phyloP scores from a whole-genome alignment of 1,139 yeast species.

The Saccharomyces hybrid region DNA sequence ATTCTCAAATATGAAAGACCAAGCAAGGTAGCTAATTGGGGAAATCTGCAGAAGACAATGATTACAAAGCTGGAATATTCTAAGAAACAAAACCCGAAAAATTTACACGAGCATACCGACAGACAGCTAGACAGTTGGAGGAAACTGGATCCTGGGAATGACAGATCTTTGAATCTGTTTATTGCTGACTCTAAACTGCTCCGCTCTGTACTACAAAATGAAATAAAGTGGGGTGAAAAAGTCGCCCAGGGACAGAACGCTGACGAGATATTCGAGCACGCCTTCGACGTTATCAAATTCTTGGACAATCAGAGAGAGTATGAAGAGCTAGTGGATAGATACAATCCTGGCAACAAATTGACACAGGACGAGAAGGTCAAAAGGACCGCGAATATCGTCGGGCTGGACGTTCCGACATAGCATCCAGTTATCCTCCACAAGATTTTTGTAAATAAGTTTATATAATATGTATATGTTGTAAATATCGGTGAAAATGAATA shows the following conservation, averaged over 20 bases:
- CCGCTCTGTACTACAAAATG: neutral
- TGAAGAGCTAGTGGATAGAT: slow-evolving; percentile 71
- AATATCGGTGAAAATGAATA: too few species aligned
- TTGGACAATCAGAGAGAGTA: slow-evolving; percentile 69
- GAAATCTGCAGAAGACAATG: neutral
- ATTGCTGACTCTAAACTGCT: neutral
- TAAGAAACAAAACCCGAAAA: neutral
- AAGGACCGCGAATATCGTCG: slow-evolving; percentile 79
- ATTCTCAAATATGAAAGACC: neutral
- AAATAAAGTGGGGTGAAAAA: neutral
- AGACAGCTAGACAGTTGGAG: neutral
- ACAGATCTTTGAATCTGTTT: neutral
- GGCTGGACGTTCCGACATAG: slow-evolving; percentile 51
- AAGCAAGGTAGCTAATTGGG: neutral
- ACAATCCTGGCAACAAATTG: slow-evolving; percentile 77
- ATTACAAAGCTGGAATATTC: neutral
- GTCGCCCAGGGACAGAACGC: neutral
- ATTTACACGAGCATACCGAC: neutral
- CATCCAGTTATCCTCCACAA: too few species aligned
- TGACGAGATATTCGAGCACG: neutral
- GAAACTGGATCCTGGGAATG: neutral
- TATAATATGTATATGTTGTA: neutral
- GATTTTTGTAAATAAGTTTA: neutral
- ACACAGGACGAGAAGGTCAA: slow-evolving; percentile 70
- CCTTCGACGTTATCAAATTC: slow-evolving; percentile 30